Base-by-base conservation (phyloP, 1,284 basidiomycete species). In the Pseudozyma tsukubaensis region DNA sequence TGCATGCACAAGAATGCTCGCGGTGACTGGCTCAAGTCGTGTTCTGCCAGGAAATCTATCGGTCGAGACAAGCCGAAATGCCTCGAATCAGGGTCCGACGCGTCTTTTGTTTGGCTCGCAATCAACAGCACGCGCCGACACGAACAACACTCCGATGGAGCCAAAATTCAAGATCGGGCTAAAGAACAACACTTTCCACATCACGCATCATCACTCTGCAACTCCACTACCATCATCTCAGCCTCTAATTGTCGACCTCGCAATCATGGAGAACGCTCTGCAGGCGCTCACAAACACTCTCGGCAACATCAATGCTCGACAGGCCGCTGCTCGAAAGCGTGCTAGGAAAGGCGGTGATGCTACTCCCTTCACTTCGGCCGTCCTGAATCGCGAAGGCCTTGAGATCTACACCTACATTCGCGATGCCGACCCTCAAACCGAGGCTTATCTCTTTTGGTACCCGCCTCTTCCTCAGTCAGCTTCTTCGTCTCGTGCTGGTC, bases 341-440 rank as follows among this genome's bases (percentile, higher is more conserved):
- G 64, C 61, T 21, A 60, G 58, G 35, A 73, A 54, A 55, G 73
- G 63, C n/a, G 43, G 36, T 51, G 45, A 70, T 29, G 56, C 68
- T 16, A 70, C 69, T 4, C 80, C 77, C 16, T 83, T 82, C 64
- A 80, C 81, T 37, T 62, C 74, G 47, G 80, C 80, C 34, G 68
- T 81, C 42, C 65, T 83, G 57, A 81, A 82, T 47, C 71, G 77
- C 37, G 61, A 66, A 37, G 50, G 64, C 4, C 55, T 78, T 42
- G 79, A 81, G 29, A 77, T 83, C 49, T 53, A 78, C 32, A 74
- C 75, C 44, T 80, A 77, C 76, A 83, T 83, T 39, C 74, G 82
- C 42, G 82, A 83, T 44, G 78, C 81, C 39, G 81, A 83, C 44
- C 57, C 57, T 10, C 72, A 70, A 36, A 64, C 79, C 11, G 82